These are phyloP conservation scores for Colletotrichum karsti DNA, from an alignment of 2,329 filamentous ascomycete genomes.

Conservation along the genomic window DNA sequence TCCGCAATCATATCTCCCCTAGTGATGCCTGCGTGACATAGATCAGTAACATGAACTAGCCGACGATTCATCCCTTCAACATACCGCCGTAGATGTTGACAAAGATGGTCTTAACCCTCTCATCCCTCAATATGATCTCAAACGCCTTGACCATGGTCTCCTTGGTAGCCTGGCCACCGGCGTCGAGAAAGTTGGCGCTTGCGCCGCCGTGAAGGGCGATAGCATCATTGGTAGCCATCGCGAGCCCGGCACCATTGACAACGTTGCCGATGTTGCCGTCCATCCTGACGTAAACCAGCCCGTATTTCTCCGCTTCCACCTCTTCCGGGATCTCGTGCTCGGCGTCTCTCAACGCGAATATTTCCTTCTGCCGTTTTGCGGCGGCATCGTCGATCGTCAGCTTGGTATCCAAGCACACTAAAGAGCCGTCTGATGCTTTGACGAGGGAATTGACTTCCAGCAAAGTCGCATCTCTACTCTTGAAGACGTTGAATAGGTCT, in stretches of 20 bases:
- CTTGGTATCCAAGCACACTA: slow-evolving; percentile 45
- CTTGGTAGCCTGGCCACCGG: slow-evolving; percentile 86
- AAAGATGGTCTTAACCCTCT: slow-evolving; percentile 72
- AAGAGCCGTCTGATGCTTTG: slow-evolving; percentile 34
- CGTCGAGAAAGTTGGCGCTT: slow-evolving; percentile 88
- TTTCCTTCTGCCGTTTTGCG: slow-evolving; percentile 44
- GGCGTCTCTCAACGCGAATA: slow-evolving; percentile 47
- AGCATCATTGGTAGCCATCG: slow-evolving; percentile 91
- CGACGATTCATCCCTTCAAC: not conserved
- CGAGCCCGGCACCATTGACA: slow-evolving; percentile 88
- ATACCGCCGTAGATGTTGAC: slow-evolving; percentile 64
- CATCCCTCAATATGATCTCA: slow-evolving; percentile 75
- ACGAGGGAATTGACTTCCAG: slow-evolving; percentile 51
- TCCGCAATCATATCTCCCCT: slow-evolving; percentile 61
- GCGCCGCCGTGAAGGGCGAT: slow-evolving; percentile 72
- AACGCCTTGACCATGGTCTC: slow-evolving; percentile 84
- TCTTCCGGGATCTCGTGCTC: slow-evolving; percentile 43
- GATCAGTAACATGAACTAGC: not conserved
- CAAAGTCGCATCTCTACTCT: slow-evolving; percentile 53
- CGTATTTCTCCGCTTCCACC: slow-evolving; percentile 59
- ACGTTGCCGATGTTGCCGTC: slow-evolving; percentile 77
- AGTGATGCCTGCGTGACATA: slow-evolving; percentile 48
- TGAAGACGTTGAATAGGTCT: slow-evolving; percentile 47
- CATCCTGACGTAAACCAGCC: slow-evolving; percentile 81
- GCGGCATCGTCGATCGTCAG: slow-evolving; percentile 60